Conservation (phyloP, 2,329 filamentous ascomycete genomes). For the Mollisiaceae sp. region DNA sequence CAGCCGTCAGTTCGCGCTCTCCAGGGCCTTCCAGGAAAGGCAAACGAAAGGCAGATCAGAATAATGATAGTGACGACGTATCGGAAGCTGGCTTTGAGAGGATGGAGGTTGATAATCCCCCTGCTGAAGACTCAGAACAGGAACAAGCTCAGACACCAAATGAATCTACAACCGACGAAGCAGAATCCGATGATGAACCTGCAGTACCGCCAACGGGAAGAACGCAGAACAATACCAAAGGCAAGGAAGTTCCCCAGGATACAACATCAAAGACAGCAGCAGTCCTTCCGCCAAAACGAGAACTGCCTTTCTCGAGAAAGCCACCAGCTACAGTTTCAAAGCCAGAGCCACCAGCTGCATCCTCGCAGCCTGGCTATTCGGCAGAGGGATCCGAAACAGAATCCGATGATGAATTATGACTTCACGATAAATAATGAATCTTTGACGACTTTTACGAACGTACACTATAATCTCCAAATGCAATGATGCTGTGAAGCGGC, state of each 20-base stretch:
- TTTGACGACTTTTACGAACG: constrained; percentile 4
- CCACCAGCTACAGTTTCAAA: constrained; percentile 19
- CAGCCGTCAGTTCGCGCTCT: constrained; percentile 21
- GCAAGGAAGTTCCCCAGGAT: constrained; percentile 6
- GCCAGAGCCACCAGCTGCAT: neutral
- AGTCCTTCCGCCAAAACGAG: constrained; percentile 27
- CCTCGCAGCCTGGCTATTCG: constrained; percentile 1
- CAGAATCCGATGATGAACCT: constrained; percentile 26
- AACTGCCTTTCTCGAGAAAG: constrained; percentile 34
- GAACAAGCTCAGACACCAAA: constrained; percentile 30
- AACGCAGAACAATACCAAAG: constrained; percentile 12
- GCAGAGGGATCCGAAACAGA: constrained; percentile 40
- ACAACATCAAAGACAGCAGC: neutral
- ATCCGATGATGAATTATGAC: constrained; percentile 38
- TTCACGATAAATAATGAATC: constrained; percentile 20
- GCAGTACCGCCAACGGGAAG: constrained; percentile 21
- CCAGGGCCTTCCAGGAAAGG: constrained; percentile 47
- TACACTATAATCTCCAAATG: neutral
- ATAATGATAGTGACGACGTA: constrained; percentile 45
- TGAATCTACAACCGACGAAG: constrained; percentile 31
- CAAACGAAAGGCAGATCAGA: constrained; percentile 55
- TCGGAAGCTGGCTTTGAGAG: constrained; percentile 54
- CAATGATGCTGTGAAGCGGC: neutral
- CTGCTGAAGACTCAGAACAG: constrained; percentile 26
- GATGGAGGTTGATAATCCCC: constrained; percentile 54